phyloP scores from a whole-genome alignment of 1,284 basidiomycete species.

The Pholiota adiposa region DNA sequence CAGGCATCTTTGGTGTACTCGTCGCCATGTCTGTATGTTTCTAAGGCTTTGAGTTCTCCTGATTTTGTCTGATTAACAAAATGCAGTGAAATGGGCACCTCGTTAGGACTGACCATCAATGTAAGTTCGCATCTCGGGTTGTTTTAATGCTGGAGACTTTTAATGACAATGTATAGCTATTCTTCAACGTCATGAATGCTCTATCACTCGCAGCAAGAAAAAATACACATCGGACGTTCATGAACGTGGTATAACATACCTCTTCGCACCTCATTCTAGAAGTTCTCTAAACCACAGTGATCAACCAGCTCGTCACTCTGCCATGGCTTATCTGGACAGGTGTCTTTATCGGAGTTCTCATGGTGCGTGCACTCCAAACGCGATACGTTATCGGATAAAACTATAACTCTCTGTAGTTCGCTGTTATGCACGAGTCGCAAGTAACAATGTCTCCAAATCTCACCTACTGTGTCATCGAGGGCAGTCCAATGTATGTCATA shows the following conservation, averaged over 20 bases:
- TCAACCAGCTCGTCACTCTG: slow-evolving; percentile 25
- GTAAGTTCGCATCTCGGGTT: slow-evolving; percentile 18
- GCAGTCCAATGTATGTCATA: slow-evolving; percentile 22
- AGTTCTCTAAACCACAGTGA: background rate
- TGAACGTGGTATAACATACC: slow-evolving; percentile 8
- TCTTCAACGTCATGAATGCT: slow-evolving; percentile 30
- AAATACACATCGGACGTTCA: slow-evolving; percentile 8
- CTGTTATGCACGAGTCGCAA: slow-evolving; percentile 24
- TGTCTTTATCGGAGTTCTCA: slow-evolving; percentile 26
- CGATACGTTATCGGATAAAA: background rate
- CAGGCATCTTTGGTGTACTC: slow-evolving; percentile 34
- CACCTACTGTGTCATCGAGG: slow-evolving; percentile 28
- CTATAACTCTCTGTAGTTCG: slow-evolving; percentile 11
- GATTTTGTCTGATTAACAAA: background rate
- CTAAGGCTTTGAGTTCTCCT: background rate
- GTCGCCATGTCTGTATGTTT: slow-evolving; percentile 30
- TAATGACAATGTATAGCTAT: slow-evolving; percentile 18
- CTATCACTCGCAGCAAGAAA: slow-evolving; percentile 23
- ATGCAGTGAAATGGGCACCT: slow-evolving; percentile 28
- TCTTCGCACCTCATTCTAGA: background rate
- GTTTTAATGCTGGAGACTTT: background rate
- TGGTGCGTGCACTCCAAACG: slow-evolving; percentile 28
- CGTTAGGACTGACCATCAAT: slow-evolving; percentile 30
- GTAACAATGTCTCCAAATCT: slow-evolving; percentile 19
- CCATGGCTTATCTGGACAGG: slow-evolving; percentile 33